Evolutionary conservation across 73 alveolate genomes (phyloP).

Genomic region (Paramecium biaurelia): DNA sequence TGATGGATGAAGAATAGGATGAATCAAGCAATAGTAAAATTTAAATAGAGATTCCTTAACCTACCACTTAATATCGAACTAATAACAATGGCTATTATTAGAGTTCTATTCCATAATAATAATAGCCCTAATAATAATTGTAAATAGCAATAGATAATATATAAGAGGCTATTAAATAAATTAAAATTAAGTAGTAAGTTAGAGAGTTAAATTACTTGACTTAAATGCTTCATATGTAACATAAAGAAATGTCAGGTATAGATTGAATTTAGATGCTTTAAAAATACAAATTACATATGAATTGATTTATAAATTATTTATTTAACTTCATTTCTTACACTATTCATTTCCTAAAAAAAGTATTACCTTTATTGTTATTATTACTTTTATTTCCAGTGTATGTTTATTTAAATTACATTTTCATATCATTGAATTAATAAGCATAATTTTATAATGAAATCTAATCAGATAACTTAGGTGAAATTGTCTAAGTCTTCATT

Average conservation of each 20-base stretch:
- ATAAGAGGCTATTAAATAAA: background rate
- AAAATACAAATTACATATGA: background rate
- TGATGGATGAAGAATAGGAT: constrained; percentile 40
- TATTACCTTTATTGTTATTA: background rate
- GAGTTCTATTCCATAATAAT: background rate
- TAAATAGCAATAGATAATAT: background rate
- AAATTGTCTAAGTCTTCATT: background rate
- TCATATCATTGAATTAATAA: background rate
- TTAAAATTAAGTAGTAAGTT: background rate
- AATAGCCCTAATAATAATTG: background rate
- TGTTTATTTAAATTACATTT: background rate
- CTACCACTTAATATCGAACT: background rate
- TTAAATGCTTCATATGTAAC: background rate
- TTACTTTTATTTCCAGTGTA: background rate
- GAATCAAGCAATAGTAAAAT: background rate
- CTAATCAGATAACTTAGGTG: constrained; percentile 4
- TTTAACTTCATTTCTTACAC: background rate
- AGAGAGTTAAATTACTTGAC: background rate
- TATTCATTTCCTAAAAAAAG: background rate
- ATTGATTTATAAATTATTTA: background rate
- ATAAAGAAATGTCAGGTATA: background rate
- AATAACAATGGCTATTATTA: background rate
- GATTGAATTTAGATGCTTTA: background rate
- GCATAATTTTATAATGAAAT: background rate
- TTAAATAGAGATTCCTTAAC: background rate